These are phyloP conservation scores for Penicillium rolfsii DNA, from an alignment of 2,329 filamentous ascomycete genomes.

Conservation along the genomic window DNA sequence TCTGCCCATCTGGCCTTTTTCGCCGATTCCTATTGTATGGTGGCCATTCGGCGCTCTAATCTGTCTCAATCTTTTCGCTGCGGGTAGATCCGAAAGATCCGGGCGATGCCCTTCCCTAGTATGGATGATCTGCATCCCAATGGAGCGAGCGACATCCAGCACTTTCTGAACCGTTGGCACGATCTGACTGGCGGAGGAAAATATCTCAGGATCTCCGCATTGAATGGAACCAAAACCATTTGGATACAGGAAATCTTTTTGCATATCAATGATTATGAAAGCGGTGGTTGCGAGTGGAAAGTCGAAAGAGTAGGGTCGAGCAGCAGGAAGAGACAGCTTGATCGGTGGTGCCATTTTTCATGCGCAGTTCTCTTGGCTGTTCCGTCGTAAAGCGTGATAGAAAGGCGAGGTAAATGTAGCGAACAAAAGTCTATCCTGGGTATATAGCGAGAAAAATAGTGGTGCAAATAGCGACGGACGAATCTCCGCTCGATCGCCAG, in stretches of 20 bases:
- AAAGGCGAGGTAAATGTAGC: no score
- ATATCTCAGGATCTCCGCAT: not conserved
- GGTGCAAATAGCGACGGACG: no score
- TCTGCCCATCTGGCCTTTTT: not conserved
- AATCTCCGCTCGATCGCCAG: no score
- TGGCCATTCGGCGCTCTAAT: not conserved
- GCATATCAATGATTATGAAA: not conserved
- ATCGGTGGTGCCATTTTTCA: not conserved
- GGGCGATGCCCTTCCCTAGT: not conserved
- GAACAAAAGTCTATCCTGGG: no score
- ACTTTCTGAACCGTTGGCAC: not conserved
- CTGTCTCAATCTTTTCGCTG: slow-evolving; percentile 1
- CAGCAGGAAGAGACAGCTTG: not conserved
- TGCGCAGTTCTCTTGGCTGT: not conserved
- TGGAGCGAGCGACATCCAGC: not conserved
- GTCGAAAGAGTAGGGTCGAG: not conserved
- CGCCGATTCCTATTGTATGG: not conserved
- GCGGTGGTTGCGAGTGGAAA: not conserved
- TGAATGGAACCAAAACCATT: not conserved
- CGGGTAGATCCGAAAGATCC: not conserved
- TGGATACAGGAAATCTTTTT: slow-evolving; percentile 1
- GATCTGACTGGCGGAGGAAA: not conserved
- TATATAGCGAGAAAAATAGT: no score
- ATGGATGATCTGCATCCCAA: slow-evolving; percentile 1
- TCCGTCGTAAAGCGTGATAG: no score